Conservation (phyloP, 768 basidiomycete species). For the Lactarius deliciosus region DNA sequence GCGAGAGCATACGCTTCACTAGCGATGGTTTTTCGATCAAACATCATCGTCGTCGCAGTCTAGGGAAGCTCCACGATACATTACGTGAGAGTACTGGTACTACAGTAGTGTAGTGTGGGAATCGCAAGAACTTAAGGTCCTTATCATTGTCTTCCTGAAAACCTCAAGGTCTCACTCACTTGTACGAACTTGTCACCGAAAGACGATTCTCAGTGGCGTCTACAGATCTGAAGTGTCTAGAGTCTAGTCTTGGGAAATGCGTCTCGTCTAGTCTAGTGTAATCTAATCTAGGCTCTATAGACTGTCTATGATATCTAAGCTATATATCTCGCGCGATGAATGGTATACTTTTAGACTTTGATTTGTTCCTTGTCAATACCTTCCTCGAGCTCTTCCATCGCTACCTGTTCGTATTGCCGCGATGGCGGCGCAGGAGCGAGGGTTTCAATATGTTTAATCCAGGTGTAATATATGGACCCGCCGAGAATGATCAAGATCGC, state of each 20-base stretch:
- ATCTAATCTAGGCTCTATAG: not conserved
- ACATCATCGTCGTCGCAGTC: slow-evolving; percentile 7
- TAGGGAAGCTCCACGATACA: not conserved
- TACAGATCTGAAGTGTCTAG: not conserved
- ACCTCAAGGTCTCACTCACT: too few species aligned
- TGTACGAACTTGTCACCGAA: not conserved
- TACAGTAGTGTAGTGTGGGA: too few species aligned
- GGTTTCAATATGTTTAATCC: slow-evolving; percentile 78
- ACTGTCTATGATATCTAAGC: not conserved
- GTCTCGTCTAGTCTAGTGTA: not conserved
- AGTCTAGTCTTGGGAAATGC: not conserved
- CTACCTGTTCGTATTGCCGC: slow-evolving; percentile 57
- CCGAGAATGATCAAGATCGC: slow-evolving; percentile 79
- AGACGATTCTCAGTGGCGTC: not conserved
- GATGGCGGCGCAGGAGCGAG: slow-evolving; percentile 37
- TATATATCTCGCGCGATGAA: not conserved
- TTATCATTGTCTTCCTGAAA: not conserved
- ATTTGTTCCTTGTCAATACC: slow-evolving; percentile 36
- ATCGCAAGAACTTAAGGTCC: too few species aligned
- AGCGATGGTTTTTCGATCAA: slow-evolving; percentile 55
- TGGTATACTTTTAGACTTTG: not conserved
- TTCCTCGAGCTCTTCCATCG: slow-evolving; percentile 62
- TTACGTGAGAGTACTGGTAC: slow-evolving; percentile 11
- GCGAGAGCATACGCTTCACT: slow-evolving; percentile 64
- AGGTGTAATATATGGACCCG: slow-evolving; percentile 85